Percentiles rank a stretch among this genome's conserved stretches.
Evolutionary conservation across 257 asterid genomes (phyloP).

Genomic region (Euphrasia confusa): DNA sequence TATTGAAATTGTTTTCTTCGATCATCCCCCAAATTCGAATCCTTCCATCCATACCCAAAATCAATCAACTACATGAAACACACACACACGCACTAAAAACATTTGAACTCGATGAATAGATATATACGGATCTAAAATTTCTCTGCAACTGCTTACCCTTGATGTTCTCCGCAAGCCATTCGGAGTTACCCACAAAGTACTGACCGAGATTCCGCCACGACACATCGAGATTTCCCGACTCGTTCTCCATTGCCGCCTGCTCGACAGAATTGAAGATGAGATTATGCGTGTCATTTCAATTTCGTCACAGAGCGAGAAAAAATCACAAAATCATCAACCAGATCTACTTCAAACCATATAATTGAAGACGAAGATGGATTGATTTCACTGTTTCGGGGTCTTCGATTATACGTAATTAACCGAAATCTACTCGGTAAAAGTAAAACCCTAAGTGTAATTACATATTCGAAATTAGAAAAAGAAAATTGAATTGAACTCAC

Average conservation of each 20-base stretch:
- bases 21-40: too few relatives aligned
- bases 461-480: constrained; percentile 15
- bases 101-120: too few relatives aligned
- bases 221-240: constrained; percentile 28
- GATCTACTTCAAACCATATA: too few relatives aligned
- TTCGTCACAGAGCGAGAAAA: too few relatives aligned
- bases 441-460: neutral
- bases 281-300: too few relatives aligned
- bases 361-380: neutral
- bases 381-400: too few relatives aligned
- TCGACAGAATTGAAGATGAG: neutral
- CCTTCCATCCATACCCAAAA: too few relatives aligned
- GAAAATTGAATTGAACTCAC: constrained; percentile 20
- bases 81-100: too few relatives aligned
- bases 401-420: neutral
- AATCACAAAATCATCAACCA: too few relatives aligned
- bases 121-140: neutral
- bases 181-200: constrained; percentile 26
- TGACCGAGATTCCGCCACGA: constrained; percentile 20
- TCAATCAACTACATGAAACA: too few relatives aligned
- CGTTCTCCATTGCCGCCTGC: constrained; percentile 40
- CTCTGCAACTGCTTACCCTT: constrained; percentile 33
- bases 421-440: neutral
- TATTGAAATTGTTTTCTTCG: too few relatives aligned
- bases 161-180: constrained; percentile 50